phyloP scores from a whole-genome alignment of 257 asterid species.

The Nicotiana otophora region DNA sequence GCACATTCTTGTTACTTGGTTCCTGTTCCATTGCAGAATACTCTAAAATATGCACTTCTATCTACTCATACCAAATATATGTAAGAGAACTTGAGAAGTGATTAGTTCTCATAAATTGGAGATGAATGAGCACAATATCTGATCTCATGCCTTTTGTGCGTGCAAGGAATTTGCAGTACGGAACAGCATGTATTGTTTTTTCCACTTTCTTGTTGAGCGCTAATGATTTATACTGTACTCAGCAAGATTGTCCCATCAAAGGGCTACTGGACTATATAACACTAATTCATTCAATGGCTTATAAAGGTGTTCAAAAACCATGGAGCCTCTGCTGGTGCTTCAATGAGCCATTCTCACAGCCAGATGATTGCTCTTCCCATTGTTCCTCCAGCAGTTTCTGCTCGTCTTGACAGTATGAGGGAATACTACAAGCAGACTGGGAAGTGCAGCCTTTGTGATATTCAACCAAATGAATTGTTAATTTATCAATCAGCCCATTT shows the following conservation, averaged over 20 bases:
- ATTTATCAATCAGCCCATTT: constrained; percentile 64
- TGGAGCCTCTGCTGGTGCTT: constrained; percentile 98
- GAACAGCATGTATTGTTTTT: neutral
- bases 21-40: neutral
- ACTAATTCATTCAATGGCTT: neutral
- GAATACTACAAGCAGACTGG: constrained; percentile 62
- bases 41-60: neutral
- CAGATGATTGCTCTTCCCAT: constrained; percentile 88
- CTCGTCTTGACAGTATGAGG: constrained; percentile 65
- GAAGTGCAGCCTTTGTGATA: constrained; percentile 67
- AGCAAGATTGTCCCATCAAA: neutral
- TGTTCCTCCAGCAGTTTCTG: constrained; percentile 63
- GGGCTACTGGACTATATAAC: neutral
- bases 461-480: constrained; percentile 31
- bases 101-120: neutral
- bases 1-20: neutral
- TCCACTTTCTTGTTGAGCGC: neutral
- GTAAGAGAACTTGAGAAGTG: neutral
- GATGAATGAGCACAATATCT: neutral
- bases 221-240: neutral
- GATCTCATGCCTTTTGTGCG: neutral
- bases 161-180: neutral
- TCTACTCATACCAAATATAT: neutral
- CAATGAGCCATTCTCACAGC: constrained; percentile 96
- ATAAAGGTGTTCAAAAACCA: constrained; percentile 83